Evolutionary conservation across 106 monocot genomes (phyloP).

Genomic region (Cymbidium sinense): DNA sequence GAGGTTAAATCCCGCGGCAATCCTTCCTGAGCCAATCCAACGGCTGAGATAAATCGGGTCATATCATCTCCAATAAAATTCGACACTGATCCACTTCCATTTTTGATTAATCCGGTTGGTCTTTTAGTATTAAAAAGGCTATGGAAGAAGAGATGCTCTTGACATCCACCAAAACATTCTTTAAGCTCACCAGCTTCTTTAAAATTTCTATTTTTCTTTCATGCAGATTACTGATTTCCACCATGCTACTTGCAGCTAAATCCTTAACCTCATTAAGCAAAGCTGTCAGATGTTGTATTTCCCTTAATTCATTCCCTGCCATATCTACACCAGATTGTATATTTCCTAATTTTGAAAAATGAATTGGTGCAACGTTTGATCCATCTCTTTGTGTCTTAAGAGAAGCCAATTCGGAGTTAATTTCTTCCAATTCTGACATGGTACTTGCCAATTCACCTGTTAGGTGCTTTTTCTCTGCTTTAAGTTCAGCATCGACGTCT

Average conservation of each 20-base stretch:
- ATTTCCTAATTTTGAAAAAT: constrained; percentile 57
- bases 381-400: constrained; percentile 62
- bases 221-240: constrained; percentile 54
- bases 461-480: constrained; percentile 55
- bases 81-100: constrained; percentile 52
- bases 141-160: constrained; percentile 53
- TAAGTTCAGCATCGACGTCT: constrained; percentile 43
- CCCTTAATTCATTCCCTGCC: constrained; percentile 62
- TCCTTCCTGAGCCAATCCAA: too few species aligned
- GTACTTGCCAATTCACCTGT: constrained; percentile 56
- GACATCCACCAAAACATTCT: constrained; percentile 56
- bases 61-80: constrained; percentile 43
- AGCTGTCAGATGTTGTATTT: constrained; percentile 61
- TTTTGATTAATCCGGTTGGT: constrained; percentile 56
- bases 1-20: too few species aligned
- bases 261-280: constrained; percentile 67
- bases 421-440: constrained; percentile 64
- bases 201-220: constrained; percentile 58
- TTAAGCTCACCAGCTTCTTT: constrained; percentile 53
- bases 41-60: too few species aligned
- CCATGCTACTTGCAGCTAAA: constrained; percentile 55
- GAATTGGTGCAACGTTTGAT: constrained; percentile 38
- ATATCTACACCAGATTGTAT: constrained; percentile 35
- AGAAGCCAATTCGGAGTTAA: constrained; percentile 31
- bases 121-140: constrained; percentile 38